Evolutionary conservation across 164 flowering plant species (phyloP).

Genomic region (Liquidambar formosana): DNA sequence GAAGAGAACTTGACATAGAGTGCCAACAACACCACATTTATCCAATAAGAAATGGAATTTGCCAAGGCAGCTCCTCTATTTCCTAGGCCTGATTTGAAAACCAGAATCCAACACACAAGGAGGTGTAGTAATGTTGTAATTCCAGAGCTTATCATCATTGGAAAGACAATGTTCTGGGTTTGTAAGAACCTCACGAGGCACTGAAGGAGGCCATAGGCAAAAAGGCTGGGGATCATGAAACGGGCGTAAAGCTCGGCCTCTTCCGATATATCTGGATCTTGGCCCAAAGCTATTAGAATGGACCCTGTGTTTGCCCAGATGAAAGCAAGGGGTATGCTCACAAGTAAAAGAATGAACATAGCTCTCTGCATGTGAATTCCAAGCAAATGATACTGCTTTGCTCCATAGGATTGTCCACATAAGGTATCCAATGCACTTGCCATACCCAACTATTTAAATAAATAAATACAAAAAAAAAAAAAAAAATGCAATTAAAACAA

Average conservation of each 20-base stretch:
- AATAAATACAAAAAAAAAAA: background rate
- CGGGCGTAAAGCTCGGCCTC: constrained; percentile 40
- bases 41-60: constrained; percentile 41
- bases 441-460: constrained; percentile 37
- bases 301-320: constrained; percentile 45
- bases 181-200: constrained; percentile 45
- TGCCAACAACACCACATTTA: constrained; percentile 38
- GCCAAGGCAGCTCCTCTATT: constrained; percentile 53
- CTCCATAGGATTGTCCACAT: constrained; percentile 56
- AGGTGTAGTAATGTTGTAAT: constrained; percentile 34
- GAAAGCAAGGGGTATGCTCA: constrained; percentile 38
- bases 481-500: background rate
- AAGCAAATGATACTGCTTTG: constrained; percentile 42
- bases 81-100: constrained; percentile 46
- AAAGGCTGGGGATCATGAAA: constrained; percentile 46
- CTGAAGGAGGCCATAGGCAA: constrained; percentile 47
- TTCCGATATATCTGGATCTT: constrained; percentile 36
- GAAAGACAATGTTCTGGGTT: constrained; percentile 49
- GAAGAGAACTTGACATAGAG: constrained; percentile 47
- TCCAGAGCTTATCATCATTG: constrained; percentile 47
- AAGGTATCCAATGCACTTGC: constrained; percentile 52
- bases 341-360: constrained; percentile 37
- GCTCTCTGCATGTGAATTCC: constrained; percentile 53
- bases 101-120: constrained; percentile 39
- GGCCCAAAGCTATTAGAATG: constrained; percentile 32